Evolutionary conservation across 345 rosid genomes (phyloP).

Genomic region (Carallia brachiata): DNA sequence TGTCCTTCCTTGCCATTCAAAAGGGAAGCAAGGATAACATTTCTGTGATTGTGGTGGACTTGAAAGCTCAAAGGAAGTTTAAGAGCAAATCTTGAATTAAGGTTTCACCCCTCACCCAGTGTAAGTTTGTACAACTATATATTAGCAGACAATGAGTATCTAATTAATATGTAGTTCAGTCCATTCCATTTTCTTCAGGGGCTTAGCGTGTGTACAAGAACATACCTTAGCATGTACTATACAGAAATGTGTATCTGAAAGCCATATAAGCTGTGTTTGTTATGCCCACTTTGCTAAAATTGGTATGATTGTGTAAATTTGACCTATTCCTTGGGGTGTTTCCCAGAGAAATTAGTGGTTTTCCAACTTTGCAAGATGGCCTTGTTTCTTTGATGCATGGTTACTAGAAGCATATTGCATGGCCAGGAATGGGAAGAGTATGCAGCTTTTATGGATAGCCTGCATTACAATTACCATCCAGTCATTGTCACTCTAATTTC

Average conservation of each 20-base stretch:
- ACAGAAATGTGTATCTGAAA: constrained; percentile 20
- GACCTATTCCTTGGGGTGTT: background rate
- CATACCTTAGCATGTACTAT: constrained; percentile 29
- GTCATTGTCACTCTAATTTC: too few species aligned
- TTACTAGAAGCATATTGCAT: too few species aligned
- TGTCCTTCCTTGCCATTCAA: constrained; percentile 30
- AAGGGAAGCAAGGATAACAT: constrained; percentile 36
- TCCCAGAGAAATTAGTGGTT: background rate
- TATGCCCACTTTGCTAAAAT: background rate
- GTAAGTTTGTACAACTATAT: constrained; percentile 26
- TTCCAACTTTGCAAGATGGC: too few species aligned
- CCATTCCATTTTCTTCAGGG: constrained; percentile 72
- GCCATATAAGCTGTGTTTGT: constrained; percentile 10
- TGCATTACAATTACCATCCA: too few species aligned
- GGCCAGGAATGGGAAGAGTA: too few species aligned
- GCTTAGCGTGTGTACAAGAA: constrained; percentile 55
- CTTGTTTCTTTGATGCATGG: background rate
- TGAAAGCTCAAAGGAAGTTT: constrained; percentile 33
- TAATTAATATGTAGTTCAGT: constrained; percentile 50
- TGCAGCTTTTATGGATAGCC: too few species aligned
- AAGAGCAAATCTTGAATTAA: constrained; percentile 54
- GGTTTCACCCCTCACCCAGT: constrained; percentile 13
- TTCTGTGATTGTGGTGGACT: constrained; percentile 36
- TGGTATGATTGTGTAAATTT: background rate
- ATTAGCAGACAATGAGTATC: constrained; percentile 31